phyloP scores from a whole-genome alignment of 768 basidiomycete genomes.

The Hypholoma fasciculare region DNA sequence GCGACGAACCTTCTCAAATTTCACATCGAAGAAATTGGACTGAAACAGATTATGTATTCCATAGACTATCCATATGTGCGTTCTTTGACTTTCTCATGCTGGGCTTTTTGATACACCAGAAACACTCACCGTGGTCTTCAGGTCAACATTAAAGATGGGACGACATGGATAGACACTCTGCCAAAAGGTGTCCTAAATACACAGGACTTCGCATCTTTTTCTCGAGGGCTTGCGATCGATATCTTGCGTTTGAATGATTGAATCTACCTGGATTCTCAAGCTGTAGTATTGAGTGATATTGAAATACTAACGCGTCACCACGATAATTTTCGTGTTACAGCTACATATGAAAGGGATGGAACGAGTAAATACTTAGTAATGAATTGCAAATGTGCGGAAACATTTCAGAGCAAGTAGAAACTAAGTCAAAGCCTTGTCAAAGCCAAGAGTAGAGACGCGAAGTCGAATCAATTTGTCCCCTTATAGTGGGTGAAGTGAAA shows the following conservation, averaged over 20 bases:
- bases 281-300: no score
- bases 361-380: no score
- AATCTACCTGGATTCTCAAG: neutral
- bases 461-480: no score
- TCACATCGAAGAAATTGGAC: conserved; percentile 38
- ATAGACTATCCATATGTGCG: conserved; percentile 37
- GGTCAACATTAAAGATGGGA: conserved; percentile 13
- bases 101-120: neutral
- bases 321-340: no score
- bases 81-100: neutral
- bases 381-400: no score
- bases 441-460: no score
- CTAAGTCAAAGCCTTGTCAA: no score
- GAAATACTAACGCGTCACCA: no score
- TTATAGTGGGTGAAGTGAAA: no score
- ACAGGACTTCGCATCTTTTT: conserved; percentile 7
- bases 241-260: conserved; percentile 12
- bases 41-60: conserved; percentile 41
- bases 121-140: neutral
- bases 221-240: conserved; percentile 11
- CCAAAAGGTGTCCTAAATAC: neutral
- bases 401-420: no score
- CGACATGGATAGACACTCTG: conserved; percentile 7
- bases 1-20: conserved; percentile 37
- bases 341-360: no score